Evolutionary conservation across 768 basidiomycete species (phyloP).

Genomic region (Lactarius akahatsu): DNA sequence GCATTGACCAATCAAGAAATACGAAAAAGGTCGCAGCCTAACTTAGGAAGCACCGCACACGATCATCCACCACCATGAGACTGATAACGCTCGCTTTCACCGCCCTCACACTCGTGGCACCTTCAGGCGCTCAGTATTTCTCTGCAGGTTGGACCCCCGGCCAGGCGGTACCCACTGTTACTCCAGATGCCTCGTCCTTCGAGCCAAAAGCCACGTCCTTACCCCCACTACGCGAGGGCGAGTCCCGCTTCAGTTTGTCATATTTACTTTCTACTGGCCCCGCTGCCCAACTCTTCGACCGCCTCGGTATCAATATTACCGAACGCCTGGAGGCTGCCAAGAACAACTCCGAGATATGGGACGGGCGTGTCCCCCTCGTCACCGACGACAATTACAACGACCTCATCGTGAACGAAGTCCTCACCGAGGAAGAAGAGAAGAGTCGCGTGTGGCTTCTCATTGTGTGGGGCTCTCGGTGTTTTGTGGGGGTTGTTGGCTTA

Average conservation of each 20-base stretch:
- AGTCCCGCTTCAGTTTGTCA: constrained; percentile 31
- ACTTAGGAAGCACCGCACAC: neutral
- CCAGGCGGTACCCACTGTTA: constrained; percentile 45
- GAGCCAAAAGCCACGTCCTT: constrained; percentile 8
- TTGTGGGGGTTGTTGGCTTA: neutral
- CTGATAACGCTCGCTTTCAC: constrained; percentile 11
- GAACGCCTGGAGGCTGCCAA: constrained; percentile 45
- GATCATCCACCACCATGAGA: constrained; percentile 15
- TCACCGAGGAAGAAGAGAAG: constrained; percentile 60
- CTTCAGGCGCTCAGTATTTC: constrained; percentile 66
- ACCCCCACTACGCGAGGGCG: constrained; percentile 8
- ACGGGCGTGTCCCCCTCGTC: constrained; percentile 70
- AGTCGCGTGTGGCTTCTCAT: constrained; percentile 75
- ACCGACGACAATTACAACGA: constrained; percentile 80
- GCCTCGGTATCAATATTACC: constrained; percentile 70
- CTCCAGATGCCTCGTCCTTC: constrained; percentile 29
- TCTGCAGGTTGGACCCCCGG: constrained; percentile 82
- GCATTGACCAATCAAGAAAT: no score
- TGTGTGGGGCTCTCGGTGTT: constrained; percentile 51
- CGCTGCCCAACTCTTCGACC: constrained; percentile 51
- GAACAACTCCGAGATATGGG: constrained; percentile 51
- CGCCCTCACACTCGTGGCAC: constrained; percentile 33
- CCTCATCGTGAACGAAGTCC: constrained; percentile 64
- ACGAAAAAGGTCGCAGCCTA: neutral
- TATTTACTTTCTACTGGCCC: constrained; percentile 52